phyloP scores from a whole-genome alignment of 2,329 filamentous ascomycete species.

The Alternaria atra region DNA sequence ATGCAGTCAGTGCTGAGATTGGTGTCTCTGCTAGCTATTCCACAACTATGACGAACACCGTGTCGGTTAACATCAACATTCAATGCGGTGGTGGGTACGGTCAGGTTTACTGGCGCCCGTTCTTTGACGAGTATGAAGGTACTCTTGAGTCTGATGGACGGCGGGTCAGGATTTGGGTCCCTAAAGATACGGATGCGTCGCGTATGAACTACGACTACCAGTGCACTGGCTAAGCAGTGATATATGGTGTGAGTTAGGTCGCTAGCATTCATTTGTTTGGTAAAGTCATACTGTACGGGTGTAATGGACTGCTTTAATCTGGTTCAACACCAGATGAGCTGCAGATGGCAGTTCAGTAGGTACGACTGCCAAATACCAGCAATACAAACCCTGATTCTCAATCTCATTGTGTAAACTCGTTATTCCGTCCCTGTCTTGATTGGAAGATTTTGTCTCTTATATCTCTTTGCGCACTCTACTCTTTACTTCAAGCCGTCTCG shows the following conservation, averaged over 20 bases:
- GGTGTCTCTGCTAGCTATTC: background rate
- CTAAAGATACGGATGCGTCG: conserved; percentile 2
- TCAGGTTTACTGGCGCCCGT: conserved; percentile 1
- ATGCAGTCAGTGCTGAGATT: conserved; percentile 2
- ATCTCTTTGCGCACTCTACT: no score
- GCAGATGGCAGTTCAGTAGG: background rate
- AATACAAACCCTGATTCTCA: no score
- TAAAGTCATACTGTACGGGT: background rate
- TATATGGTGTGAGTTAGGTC: rapidly evolving
- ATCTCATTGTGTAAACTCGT: no score
- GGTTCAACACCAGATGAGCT: background rate
- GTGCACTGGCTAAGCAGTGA: background rate
- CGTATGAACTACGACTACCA: conserved; percentile 8
- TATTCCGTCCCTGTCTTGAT: no score
- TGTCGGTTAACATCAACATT: background rate
- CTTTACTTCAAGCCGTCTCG: no score
- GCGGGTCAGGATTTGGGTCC: background rate
- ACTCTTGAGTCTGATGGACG: background rate
- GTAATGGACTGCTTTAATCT: background rate
- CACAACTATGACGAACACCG: background rate
- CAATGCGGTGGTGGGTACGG: background rate
- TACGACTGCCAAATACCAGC: no score
- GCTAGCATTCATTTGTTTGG: background rate
- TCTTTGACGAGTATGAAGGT: conserved; percentile 1
- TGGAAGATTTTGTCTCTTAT: no score